phyloP scores from a whole-genome alignment of 2,329 filamentous ascomycete genomes.

The Sclerotinia glacialis region DNA sequence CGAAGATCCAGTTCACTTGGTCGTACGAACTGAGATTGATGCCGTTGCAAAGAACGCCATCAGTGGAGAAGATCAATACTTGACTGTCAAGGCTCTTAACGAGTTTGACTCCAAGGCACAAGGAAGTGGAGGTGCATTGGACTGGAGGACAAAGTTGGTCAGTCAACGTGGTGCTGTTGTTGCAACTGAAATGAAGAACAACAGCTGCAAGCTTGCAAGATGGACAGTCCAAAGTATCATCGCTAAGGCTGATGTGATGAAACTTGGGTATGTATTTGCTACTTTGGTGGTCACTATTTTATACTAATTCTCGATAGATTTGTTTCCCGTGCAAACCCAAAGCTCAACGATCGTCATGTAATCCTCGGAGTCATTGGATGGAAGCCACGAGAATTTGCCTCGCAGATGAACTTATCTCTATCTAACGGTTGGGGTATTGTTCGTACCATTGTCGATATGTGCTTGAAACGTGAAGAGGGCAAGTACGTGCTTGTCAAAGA shows the following conservation, averaged over 20 bases:
- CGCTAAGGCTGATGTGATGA: conserved; percentile 97
- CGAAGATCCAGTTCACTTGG: conserved; percentile 87
- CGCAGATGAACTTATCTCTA: conserved; percentile 96
- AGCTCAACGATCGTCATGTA: conserved; percentile 89
- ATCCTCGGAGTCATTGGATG: conserved; percentile 94
- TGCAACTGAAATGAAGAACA: conserved; percentile 99
- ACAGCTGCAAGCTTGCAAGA: conserved; percentile 95
- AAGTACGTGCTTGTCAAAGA: conserved; percentile 85
- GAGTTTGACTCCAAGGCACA: conserved; percentile 99
- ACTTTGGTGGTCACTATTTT: background rate
- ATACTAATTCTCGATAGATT: conserved; percentile 58
- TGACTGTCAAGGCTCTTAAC: conserved; percentile 95
- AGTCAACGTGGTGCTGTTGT: conserved; percentile 95
- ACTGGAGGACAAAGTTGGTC: conserved; percentile 94
- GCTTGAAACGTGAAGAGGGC: conserved; percentile 71
- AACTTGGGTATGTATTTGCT: conserved; percentile 73
- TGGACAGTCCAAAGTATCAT: conserved; percentile 98
- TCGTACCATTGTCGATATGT: conserved; percentile 95
- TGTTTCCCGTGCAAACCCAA: conserved; percentile 90
- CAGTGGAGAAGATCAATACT: conserved; percentile 83
- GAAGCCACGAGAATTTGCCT: conserved; percentile 95
- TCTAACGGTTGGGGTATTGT: conserved; percentile 99
- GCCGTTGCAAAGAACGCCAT: conserved; percentile 94
- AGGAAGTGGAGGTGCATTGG: conserved; percentile 87
- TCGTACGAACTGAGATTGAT: conserved; percentile 93